A percentile compares a stretch with the other conserved stretches of the same genome.
Evolutionary conservation across 2,329 filamentous ascomycete species (phyloP).

Genomic region (Pseudogymnoascus sp.): DNA sequence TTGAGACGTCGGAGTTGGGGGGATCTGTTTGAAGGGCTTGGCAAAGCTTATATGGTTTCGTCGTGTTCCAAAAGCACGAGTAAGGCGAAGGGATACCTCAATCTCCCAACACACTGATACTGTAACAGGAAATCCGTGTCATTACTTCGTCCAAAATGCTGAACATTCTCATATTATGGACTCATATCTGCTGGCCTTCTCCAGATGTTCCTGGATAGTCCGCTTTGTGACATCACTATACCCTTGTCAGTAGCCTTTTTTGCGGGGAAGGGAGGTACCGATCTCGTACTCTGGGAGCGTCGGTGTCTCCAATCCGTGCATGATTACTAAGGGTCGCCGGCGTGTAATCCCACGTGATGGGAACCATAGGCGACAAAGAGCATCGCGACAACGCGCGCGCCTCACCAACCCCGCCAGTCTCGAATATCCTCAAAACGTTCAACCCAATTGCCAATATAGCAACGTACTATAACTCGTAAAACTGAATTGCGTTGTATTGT

Average conservation of each 20-base stretch:
- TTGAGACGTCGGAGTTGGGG: not conserved
- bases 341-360: not conserved
- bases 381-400: slow-evolving; percentile 1
- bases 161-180: not conserved
- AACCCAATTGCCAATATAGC: not conserved
- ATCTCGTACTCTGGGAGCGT: not conserved
- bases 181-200: not conserved
- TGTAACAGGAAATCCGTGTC: not conserved
- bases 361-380: slow-evolving; percentile 7
- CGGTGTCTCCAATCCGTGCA: not conserved
- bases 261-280: not conserved
- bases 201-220: not conserved
- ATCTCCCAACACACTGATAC: not conserved
- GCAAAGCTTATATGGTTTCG: not conserved
- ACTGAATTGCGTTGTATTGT: not conserved
- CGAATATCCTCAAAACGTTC: not conserved
- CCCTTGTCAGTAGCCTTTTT: not conserved
- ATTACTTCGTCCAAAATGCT: not conserved
- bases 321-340: not conserved
- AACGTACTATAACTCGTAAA: not conserved
- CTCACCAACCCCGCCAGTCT: not conserved
- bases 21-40: not conserved
- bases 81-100: not conserved
- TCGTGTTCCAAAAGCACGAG: not conserved
- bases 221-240: not conserved